Percentiles rank a stretch among this genome's conserved stretches.
Conservation (phyloP, 176 grass and related monocot species). For the Puya raimondii region DNA sequence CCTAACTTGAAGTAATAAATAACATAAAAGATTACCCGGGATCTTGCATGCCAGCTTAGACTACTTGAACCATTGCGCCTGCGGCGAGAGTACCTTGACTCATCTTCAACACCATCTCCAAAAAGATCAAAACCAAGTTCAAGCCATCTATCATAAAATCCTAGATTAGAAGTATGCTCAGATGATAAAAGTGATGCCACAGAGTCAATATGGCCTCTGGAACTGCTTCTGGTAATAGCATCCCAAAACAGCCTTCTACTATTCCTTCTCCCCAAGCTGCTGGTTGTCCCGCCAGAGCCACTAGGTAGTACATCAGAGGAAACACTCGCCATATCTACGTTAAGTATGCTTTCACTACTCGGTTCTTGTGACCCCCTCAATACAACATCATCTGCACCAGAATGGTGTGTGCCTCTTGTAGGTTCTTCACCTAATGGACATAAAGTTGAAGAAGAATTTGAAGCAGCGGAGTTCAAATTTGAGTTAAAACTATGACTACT, state of each 20-base stretch:
- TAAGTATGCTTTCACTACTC: slow-evolving; percentile 47
- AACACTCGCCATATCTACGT: slow-evolving; percentile 65
- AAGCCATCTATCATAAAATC: slow-evolving; percentile 75
- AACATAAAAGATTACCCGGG: slow-evolving; percentile 41
- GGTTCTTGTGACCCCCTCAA: slow-evolving; percentile 26
- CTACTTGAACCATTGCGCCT: slow-evolving; percentile 61
- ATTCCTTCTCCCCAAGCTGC: slow-evolving; percentile 38
- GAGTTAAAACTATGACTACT: slow-evolving; percentile 37
- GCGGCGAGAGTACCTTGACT: slow-evolving; percentile 46
- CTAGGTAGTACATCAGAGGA: slow-evolving; percentile 39
- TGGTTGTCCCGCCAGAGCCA: slow-evolving; percentile 26
- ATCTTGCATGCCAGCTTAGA: slow-evolving; percentile 88
- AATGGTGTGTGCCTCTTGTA: slow-evolving; percentile 21
- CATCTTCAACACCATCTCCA: slow-evolving; percentile 48
- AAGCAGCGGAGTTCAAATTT: slow-evolving; percentile 26
- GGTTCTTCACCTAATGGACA: slow-evolving; percentile 23
- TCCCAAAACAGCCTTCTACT: slow-evolving; percentile 83
- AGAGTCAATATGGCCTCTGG: slow-evolving; percentile 56
- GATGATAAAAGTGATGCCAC: background rate
- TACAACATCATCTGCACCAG: slow-evolving; percentile 28
- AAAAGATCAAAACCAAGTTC: slow-evolving; percentile 63
- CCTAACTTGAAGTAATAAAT: slow-evolving; percentile 12
- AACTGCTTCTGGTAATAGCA: slow-evolving; percentile 62
- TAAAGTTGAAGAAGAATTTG: slow-evolving; percentile 29
- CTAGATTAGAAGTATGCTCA: slow-evolving; percentile 30